Base-by-base conservation (phyloP, 805 yeast species). In the Yarrowia sp. region DNA sequence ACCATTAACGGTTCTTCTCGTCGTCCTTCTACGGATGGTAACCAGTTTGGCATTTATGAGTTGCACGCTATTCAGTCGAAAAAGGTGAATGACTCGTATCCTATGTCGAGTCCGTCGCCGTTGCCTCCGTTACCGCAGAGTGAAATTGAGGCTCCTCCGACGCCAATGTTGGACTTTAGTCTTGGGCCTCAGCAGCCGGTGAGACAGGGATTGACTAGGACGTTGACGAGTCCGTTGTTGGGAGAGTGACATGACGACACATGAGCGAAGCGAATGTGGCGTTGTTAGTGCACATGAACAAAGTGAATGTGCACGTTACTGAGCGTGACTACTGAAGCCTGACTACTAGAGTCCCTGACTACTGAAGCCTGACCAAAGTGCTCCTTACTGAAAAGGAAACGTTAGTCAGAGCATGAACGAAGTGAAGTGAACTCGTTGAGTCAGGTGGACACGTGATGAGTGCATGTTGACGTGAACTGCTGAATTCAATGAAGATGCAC, bases 161-260 rank as follows among this genome's bases (percentile, higher is more conserved):
- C 61, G 19, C 61, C 61, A 9, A 54, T 54, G 61, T 26, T 54
- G 46, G 46, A 54, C 26, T 36, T 54, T 24, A 54, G 46, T 36
- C 28, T 54, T 17, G 61, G 61, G 3, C 46, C 61, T 1, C 24
- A 2, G 14, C 61, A 54, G 26, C 46, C 35, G 9, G 5, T 32
- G 4, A 35, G 59, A 36, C 44, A 21, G 35, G 14, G 24, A 21
- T 10, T 51, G 32, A 51, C 6, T 9, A 16, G 58, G 16, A 51
- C 41, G 1, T 21, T 51, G 9, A 51, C 58, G 19, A 32, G 41
- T 14, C 61, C 61, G 19, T 24, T 54, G 46, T 17, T 54, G 14
- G 61, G 61, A 3, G 46, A 54, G 33, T 52, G 22, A 19, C 17
- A n/a, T 21, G 12, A n/a, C 16, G 1, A 14, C 16, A 33, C 36